phyloP scores from a whole-genome alignment of 805 yeast species.

The Metschnikowia corniflorae region DNA sequence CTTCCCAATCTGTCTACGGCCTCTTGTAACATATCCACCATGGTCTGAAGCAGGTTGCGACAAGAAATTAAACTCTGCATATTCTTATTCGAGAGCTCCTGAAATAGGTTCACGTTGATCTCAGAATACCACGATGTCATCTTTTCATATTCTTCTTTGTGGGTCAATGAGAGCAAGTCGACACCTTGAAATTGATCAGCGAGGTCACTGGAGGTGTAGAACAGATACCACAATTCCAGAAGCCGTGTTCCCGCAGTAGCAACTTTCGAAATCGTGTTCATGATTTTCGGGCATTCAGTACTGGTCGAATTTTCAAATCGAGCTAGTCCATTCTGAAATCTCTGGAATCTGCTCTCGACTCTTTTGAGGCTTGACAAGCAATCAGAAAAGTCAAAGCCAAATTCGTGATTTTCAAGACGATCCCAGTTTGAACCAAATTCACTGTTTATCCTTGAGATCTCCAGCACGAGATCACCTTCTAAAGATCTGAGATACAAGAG shows the following conservation, averaged over 20 bases:
- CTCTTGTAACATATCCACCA: too few species aligned
- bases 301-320: neutral
- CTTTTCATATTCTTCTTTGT: too few species aligned
- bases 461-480: neutral
- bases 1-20: too few species aligned
- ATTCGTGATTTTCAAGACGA: neutral
- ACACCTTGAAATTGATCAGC: neutral
- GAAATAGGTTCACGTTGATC: too few species aligned
- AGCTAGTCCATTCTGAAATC: neutral
- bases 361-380: neutral
- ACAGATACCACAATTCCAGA: constrained; percentile 2
- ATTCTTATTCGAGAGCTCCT: too few species aligned
- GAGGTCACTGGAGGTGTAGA: neutral
- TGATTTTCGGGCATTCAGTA: neutral
- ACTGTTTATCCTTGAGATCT: neutral
- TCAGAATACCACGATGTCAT: too few species aligned
- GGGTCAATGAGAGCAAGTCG: too few species aligned
- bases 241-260: neutral
- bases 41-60: too few species aligned
- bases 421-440: neutral
- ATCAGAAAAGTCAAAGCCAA: neutral
- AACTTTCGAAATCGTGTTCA: neutral
- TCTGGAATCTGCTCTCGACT: neutral
- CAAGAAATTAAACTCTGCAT: too few species aligned
- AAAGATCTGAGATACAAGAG: neutral